These are phyloP conservation scores for Cubamyces lactineus DNA, from an alignment of 768 basidiomycete genomes.

Conservation along the genomic window DNA sequence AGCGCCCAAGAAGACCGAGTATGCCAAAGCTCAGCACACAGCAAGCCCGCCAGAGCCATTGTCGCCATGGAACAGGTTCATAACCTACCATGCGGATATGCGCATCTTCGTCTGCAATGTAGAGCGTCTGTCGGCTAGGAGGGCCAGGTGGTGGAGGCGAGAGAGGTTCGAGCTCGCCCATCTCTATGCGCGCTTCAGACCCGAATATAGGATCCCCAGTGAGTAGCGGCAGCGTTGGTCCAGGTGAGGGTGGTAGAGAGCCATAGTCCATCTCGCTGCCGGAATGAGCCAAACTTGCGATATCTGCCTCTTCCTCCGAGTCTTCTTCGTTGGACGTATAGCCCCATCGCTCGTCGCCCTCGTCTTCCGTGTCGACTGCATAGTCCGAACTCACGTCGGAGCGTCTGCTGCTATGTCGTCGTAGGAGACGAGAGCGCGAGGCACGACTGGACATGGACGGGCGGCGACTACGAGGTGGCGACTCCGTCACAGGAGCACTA, in stretches of 20 bases:
- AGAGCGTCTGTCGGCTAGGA: constrained; percentile 83
- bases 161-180: constrained; percentile 66
- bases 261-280: constrained; percentile 69
- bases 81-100: constrained; percentile 89
- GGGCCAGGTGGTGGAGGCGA: constrained; percentile 80
- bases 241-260: constrained; percentile 69
- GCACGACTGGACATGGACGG: constrained; percentile 63
- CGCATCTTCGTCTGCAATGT: constrained; percentile 88
- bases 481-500: constrained; percentile 38
- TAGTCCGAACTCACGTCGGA: constrained; percentile 65
- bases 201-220: constrained; percentile 80
- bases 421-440: constrained; percentile 47
- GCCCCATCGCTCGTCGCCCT: constrained; percentile 80
- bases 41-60: constrained; percentile 68
- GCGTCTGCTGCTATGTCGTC: constrained; percentile 51
- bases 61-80: constrained; percentile 63
- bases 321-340: constrained; percentile 87
- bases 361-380: constrained; percentile 53
- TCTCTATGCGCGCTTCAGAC: constrained; percentile 81
- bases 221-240: constrained; percentile 65
- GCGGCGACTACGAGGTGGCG: constrained; percentile 47
- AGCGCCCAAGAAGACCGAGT: constrained; percentile 83
- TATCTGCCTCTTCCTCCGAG: constrained; percentile 43
- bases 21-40: constrained; percentile 73
- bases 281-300: constrained; percentile 46